A percentile compares a stretch with the other conserved stretches of the same genome.
phyloP scores from a whole-genome alignment of 495 filamentous ascomycete species.

The Podospora pseudopauciseta region DNA sequence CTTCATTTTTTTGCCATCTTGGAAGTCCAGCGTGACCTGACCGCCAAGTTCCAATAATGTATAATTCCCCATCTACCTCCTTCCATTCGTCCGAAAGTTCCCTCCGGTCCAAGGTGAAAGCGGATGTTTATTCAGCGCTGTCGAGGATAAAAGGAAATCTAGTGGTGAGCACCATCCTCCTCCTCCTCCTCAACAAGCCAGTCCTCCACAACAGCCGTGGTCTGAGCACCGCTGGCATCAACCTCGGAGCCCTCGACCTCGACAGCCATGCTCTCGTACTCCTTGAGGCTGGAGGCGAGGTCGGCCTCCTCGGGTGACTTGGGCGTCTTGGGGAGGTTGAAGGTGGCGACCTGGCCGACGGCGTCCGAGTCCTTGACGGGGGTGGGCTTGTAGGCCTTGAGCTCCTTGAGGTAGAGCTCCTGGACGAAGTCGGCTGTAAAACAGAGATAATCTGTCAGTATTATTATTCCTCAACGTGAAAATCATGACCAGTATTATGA shows the following conservation, averaged over 20 bases:
- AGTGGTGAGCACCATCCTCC: slow-evolving; percentile 41
- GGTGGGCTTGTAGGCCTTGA: slow-evolving; percentile 86
- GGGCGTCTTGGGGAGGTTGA: slow-evolving; percentile 71
- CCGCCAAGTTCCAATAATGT: not conserved
- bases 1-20: too few species aligned
- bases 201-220: slow-evolving; percentile 43
- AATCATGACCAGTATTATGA: too few species aligned
- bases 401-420: slow-evolving; percentile 92
- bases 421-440: slow-evolving; percentile 84
- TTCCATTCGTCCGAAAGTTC: not conserved
- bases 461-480: not conserved
- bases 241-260: slow-evolving; percentile 87
- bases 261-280: slow-evolving; percentile 87
- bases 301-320: slow-evolving; percentile 87
- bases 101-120: not conserved
- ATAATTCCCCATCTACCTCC: not conserved
- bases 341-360: slow-evolving; percentile 88
- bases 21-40: too few species aligned
- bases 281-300: slow-evolving; percentile 82
- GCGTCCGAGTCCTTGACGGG: slow-evolving; percentile 80
- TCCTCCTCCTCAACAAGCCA: slow-evolving; percentile 50
- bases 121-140: not conserved
- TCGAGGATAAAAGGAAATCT: slow-evolving; percentile 11
- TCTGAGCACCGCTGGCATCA: slow-evolving; percentile 28
- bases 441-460: not conserved